Evolutionary conservation across 495 filamentous ascomycete species (phyloP).

Genomic region (Glarea lozoyensis): DNA sequence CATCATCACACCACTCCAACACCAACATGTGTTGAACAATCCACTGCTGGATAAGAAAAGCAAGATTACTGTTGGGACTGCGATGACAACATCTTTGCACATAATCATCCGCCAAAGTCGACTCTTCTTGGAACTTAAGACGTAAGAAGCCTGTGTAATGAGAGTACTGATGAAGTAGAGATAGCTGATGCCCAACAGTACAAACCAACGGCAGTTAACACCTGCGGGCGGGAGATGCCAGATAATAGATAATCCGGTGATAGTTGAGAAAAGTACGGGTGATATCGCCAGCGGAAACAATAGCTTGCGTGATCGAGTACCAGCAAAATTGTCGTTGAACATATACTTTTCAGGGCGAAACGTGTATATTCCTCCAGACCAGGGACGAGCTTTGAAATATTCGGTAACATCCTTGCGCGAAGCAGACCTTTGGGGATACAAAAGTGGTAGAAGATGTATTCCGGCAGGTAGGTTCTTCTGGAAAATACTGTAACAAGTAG

Average conservation of each 20-base stretch:
- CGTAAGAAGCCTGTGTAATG: not conserved
- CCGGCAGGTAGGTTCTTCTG: constrained; percentile 11
- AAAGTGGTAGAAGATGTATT: not conserved
- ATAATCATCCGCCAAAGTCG: constrained; percentile 18
- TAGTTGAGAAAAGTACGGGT: not conserved
- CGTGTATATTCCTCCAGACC: constrained; percentile 24
- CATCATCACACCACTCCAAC: too few relatives aligned
- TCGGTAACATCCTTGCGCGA: not conserved
- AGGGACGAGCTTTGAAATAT: constrained; percentile 10
- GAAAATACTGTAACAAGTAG: constrained; percentile 16
- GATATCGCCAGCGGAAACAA: not conserved
- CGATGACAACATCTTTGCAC: constrained; percentile 19
- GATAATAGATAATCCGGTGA: constrained; percentile 15
- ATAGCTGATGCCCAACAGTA: constrained; percentile 4
- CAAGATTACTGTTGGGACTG: constrained; percentile 14
- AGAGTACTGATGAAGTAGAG: not conserved
- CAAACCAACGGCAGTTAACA: constrained; percentile 21
- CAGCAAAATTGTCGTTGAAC: not conserved
- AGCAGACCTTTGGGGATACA: not conserved
- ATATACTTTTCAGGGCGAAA: constrained; percentile 17
- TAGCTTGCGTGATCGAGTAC: not conserved
- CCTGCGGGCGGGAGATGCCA: constrained; percentile 18
- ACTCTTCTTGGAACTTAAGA: not conserved
- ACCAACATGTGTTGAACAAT: constrained; percentile 23
- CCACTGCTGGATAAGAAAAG: constrained; percentile 19